Evolutionary conservation across 176 grass and related monocot genomes (phyloP).

Genomic region (Oryza officinalis): DNA sequence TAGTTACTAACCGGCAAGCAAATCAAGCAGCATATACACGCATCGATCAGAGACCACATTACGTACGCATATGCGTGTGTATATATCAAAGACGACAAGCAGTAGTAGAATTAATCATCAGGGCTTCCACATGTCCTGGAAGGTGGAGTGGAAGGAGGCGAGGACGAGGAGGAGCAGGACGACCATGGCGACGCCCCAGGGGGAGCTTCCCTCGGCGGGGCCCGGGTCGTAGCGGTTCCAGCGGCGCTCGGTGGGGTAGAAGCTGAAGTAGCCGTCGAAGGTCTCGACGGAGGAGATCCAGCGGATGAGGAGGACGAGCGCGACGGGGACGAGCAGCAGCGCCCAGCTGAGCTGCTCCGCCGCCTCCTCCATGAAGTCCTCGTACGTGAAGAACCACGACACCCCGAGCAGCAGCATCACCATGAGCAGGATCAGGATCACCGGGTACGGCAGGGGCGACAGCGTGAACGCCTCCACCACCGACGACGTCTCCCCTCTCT

Average conservation of each 20-base stretch:
- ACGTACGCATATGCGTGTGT: neutral
- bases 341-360: conserved; percentile 71
- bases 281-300: conserved; percentile 84
- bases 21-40: neutral
- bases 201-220: conserved; percentile 59
- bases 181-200: conserved; percentile 80
- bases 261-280: conserved; percentile 65
- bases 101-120: conserved; percentile 23
- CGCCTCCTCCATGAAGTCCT: conserved; percentile 72
- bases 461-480: conserved; percentile 80
- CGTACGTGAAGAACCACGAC: conserved; percentile 76
- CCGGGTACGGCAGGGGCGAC: conserved; percentile 74
- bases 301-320: conserved; percentile 73
- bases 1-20: neutral
- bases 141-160: conserved; percentile 67
- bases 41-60: neutral
- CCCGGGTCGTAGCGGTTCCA: conserved; percentile 21
- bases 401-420: conserved; percentile 62
- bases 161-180: conserved; percentile 75
- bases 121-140: conserved; percentile 88
- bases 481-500: conserved; percentile 50
- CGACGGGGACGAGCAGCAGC: conserved; percentile 64
- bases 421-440: conserved; percentile 74
- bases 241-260: conserved; percentile 46
- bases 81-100: neutral